Percentiles rank a stretch among this genome's conserved stretches.
Evolutionary conservation across 768 basidiomycete species (phyloP).

Genomic region (Leccinum broughii): DNA sequence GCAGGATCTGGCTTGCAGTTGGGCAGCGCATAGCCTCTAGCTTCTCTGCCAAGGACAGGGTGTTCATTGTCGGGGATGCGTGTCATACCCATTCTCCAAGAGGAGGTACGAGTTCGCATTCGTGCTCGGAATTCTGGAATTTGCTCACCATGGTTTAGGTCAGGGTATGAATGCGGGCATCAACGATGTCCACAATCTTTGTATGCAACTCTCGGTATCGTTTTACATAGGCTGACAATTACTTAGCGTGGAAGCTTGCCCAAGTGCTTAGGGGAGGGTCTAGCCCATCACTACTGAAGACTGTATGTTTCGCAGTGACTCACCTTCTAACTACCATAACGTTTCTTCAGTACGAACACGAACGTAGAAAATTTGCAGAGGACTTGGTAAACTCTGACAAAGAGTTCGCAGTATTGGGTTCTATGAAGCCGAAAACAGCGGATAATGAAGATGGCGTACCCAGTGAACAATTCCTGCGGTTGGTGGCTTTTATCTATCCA

Average conservation of each 20-base stretch:
- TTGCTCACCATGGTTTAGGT: constrained; percentile 34
- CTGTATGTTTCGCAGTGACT: constrained; percentile 10
- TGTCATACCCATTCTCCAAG: constrained; percentile 69
- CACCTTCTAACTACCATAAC: not conserved
- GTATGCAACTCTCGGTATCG: constrained; percentile 27
- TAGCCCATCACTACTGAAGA: not conserved
- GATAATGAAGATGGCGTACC: not conserved
- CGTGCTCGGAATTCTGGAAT: not conserved
- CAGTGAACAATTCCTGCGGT: not conserved
- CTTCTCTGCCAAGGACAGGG: constrained; percentile 56
- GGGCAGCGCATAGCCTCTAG: constrained; percentile 69
- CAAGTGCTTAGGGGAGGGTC: constrained; percentile 26
- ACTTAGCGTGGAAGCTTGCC: constrained; percentile 45
- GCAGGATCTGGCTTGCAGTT: constrained; percentile 37
- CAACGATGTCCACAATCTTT: constrained; percentile 72
- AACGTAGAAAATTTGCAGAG: not conserved
- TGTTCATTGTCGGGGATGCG: constrained; percentile 76
- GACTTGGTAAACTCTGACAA: not conserved
- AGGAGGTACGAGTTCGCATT: constrained; percentile 41
- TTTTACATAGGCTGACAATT: constrained; percentile 49
- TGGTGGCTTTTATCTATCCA: not conserved
- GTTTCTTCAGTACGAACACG: not conserved
- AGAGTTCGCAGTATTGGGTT: not conserved
- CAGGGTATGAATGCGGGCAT: constrained; percentile 78
- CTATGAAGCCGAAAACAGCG: not conserved